Conservation (phyloP, 176 grass and related monocot species). For the Carex cristatella region DNA sequence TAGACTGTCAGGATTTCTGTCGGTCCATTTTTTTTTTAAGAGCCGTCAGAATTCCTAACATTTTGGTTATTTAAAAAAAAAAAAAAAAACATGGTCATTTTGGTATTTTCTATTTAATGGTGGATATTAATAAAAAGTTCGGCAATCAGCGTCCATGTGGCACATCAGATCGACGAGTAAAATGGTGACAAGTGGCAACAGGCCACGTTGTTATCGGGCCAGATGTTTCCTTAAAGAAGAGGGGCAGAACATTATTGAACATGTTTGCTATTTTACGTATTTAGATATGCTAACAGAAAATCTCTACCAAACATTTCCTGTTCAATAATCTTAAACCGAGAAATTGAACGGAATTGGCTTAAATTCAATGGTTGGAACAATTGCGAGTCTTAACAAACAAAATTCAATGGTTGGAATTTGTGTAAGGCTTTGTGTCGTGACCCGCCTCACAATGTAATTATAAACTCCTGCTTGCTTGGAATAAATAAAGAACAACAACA, state of each 20-base stretch:
- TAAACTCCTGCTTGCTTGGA: neutral
- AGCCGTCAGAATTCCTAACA: no score
- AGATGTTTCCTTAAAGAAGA: no score
- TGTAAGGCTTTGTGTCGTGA: neutral
- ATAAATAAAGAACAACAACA: neutral
- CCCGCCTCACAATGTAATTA: neutral
- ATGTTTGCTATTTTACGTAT: neutral
- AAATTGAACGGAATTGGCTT: neutral
- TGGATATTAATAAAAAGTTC: no score
- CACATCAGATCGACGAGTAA: neutral
- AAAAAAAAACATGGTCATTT: no score
- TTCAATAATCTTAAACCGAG: neutral
- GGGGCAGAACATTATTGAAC: neutral
- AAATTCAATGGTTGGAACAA: neutral
- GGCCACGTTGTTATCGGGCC: neutral
- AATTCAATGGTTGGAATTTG: neutral
- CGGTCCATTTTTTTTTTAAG: no score
- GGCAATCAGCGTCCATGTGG: neutral
- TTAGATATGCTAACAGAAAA: neutral
- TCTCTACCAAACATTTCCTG: no score
- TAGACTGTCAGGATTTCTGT: no score
- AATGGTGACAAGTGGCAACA: neutral
- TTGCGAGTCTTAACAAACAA: no score
- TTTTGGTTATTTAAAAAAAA: no score
- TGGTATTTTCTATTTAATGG: no score